These are phyloP conservation scores for Verticillium alfalfae DNA, from an alignment of 2,329 filamentous ascomycete species.

Conservation along the genomic window DNA sequence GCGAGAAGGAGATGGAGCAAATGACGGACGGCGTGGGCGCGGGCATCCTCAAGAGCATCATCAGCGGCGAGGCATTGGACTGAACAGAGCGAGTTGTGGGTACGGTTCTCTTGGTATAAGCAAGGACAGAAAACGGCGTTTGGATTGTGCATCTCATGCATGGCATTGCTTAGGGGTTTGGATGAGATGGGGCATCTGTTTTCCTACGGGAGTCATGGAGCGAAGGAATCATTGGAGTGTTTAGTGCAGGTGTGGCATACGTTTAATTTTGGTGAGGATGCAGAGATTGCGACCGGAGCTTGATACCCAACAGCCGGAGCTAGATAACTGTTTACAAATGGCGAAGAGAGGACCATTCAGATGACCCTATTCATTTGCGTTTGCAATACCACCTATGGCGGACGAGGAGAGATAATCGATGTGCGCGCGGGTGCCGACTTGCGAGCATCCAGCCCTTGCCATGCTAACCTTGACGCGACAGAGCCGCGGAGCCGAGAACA, in stretches of 20 bases:
- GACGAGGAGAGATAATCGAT: no score
- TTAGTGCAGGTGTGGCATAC: not conserved
- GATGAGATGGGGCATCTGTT: not conserved
- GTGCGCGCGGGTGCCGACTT: no score
- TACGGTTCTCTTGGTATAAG: not conserved
- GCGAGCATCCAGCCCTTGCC: no score
- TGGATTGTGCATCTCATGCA: not conserved
- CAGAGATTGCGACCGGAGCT: not conserved
- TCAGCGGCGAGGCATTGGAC: slow-evolving; percentile 56
- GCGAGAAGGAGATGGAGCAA: slow-evolving; percentile 71
- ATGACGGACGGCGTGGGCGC: slow-evolving; percentile 60
- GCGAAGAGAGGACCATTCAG: not conserved
- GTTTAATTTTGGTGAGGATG: not conserved
- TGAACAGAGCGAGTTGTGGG: slow-evolving; percentile 14
- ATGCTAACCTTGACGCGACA: no score
- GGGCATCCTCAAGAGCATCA: slow-evolving; percentile 56
- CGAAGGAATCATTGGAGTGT: not conserved
- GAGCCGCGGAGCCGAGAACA: not conserved
- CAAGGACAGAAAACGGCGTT: not conserved
- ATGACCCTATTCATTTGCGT: not conserved
- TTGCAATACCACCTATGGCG: not conserved
- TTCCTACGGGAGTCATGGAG: not conserved
- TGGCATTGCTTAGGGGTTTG: not conserved
- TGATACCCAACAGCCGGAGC: not conserved
- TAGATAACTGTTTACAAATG: not conserved